Percentiles rank a stretch among this genome's conserved stretches.
Evolutionary conservation across 164 flowering plant genomes (phyloP).

Genomic region (Annona cherimola): DNA sequence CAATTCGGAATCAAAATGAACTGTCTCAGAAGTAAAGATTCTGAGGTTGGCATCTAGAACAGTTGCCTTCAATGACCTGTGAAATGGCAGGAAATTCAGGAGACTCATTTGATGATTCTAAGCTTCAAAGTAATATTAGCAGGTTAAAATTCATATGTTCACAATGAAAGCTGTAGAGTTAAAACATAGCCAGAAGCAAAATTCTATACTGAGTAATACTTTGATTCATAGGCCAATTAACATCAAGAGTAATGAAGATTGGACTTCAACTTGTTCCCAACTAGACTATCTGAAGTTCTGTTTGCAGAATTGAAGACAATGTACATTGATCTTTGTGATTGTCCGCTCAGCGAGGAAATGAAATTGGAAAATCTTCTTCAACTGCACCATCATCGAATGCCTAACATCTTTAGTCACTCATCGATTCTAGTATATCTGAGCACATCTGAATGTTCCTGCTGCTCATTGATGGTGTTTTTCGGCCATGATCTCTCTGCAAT

Average conservation of each 20-base stretch:
- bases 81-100: neutral
- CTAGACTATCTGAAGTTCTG: neutral
- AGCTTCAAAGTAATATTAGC: too few species aligned
- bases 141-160: too few species aligned
- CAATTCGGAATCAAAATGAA: constrained; percentile 80
- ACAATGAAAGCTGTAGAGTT: too few species aligned
- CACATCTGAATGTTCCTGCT: neutral
- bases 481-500: neutral
- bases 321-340: neutral
- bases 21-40: constrained; percentile 51
- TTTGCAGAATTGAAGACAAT: neutral
- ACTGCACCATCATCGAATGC: neutral
- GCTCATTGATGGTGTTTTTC: neutral
- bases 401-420: neutral
- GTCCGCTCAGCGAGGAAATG: neutral
- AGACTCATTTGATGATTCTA: neutral
- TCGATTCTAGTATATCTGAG: neutral
- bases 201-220: too few species aligned
- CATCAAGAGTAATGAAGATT: neutral
- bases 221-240: too few species aligned
- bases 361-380: neutral
- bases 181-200: too few species aligned
- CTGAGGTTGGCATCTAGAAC: constrained; percentile 73
- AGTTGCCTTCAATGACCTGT: constrained; percentile 90
- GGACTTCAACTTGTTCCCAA: neutral